A percentile compares a stretch with the other conserved stretches of the same genome.
Evolutionary conservation across 345 rosid genomes (phyloP).

Genomic region (sweet orange (Citrus sinensis)): DNA sequence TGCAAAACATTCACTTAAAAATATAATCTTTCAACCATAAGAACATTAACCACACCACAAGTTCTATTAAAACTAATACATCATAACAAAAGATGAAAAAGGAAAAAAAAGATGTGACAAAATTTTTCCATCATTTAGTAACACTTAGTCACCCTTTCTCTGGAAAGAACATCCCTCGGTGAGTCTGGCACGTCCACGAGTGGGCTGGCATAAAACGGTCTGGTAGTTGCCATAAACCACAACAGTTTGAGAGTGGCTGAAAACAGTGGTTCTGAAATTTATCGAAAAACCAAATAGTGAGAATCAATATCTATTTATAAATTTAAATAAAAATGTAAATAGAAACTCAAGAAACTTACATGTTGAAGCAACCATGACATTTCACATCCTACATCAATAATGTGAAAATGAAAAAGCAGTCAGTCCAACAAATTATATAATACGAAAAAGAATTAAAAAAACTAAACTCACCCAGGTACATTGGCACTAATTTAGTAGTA

Average conservation of each 20-base stretch:
- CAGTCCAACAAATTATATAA: neutral
- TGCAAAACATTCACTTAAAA: neutral
- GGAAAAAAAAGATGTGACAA: too few species aligned
- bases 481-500: too few species aligned
- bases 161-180: constrained; percentile 74
- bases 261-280: constrained; percentile 56
- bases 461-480: neutral
- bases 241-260: constrained; percentile 77
- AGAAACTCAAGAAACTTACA: constrained; percentile 30
- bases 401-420: neutral
- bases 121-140: neutral
- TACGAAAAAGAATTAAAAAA: neutral
- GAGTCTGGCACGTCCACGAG: constrained; percentile 66
- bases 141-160: constrained; percentile 45
- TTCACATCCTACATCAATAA: constrained; percentile 56
- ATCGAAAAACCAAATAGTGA: neutral
- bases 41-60: too few species aligned
- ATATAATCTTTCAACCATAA: neutral
- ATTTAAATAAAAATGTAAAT: neutral
- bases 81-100: neutral
- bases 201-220: constrained; percentile 70
- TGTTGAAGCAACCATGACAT: constrained; percentile 77
- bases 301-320: neutral
- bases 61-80: neutral
- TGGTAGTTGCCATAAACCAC: constrained; percentile 76